phyloP scores from a whole-genome alignment of 2,329 filamentous ascomycete species.

The Colletotrichum tropicicola region DNA sequence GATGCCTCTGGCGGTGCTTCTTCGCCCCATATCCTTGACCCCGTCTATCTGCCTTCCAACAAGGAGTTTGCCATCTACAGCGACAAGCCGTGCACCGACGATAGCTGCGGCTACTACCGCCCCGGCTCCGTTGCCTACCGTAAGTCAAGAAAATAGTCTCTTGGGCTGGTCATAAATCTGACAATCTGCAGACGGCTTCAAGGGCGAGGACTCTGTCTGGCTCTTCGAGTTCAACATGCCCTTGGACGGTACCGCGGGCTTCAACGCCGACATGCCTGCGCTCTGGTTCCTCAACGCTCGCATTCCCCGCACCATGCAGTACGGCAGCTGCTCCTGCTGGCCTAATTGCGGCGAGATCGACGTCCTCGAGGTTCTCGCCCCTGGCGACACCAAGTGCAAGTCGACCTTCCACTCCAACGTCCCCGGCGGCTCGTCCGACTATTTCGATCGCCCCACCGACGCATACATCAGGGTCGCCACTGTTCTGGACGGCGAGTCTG shows the following conservation, averaged over 20 bases:
- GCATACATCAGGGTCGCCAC: conserved; percentile 70
- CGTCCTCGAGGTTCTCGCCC: conserved; percentile 74
- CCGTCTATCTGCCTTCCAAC: conserved; percentile 50
- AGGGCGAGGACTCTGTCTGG: conserved; percentile 70
- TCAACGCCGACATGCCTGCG: conserved; percentile 74
- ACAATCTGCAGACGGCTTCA: conserved; percentile 69
- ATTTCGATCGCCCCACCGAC: conserved; percentile 72
- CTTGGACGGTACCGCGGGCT: conserved; percentile 58
- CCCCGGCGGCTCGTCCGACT: conserved; percentile 74
- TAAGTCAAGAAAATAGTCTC: conserved; percentile 32
- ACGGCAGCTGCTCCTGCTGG: conserved; percentile 80
- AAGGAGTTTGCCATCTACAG: conserved; percentile 58
- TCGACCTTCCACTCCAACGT: conserved; percentile 74
- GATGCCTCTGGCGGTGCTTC: conserved; percentile 48
- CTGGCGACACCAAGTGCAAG: conserved; percentile 73
- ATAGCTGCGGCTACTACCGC: conserved; percentile 54
- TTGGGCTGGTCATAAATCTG: conserved; percentile 1
- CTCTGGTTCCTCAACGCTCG: conserved; percentile 80
- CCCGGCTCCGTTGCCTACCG: conserved; percentile 54
- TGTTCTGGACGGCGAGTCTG: conserved; percentile 63
- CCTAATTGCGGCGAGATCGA: conserved; percentile 78
- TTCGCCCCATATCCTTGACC: conserved; percentile 49
- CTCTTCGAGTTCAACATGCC: conserved; percentile 81
- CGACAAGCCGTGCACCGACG: conserved; percentile 49
- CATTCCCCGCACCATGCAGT: conserved; percentile 76